Percentiles rank a stretch among this genome's conserved stretches.
Evolutionary conservation across 208 protist species (phyloP).

Genomic region (Trypanosoma rangeli): DNA sequence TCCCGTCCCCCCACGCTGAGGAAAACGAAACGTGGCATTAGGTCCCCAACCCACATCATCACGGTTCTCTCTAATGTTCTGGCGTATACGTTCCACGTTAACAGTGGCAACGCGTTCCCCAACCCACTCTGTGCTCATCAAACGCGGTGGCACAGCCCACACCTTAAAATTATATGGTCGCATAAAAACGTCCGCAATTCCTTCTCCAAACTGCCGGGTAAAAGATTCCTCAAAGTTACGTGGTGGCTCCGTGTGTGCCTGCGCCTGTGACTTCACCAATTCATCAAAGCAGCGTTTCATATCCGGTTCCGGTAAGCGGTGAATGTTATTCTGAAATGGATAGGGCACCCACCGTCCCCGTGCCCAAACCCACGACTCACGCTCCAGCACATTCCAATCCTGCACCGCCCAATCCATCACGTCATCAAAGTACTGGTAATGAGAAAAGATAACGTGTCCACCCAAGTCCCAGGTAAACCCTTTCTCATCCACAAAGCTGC

Average conservation of each 20-base stretch:
- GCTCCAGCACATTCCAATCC: slow-evolving; percentile 54
- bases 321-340: slow-evolving; percentile 82
- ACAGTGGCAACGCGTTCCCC: slow-evolving; percentile 78
- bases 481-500: slow-evolving; percentile 44
- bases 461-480: slow-evolving; percentile 83
- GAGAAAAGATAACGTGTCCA: slow-evolving; percentile 83
- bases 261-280: slow-evolving; percentile 34
- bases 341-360: slow-evolving; percentile 62
- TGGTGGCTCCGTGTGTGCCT: slow-evolving; percentile 29
- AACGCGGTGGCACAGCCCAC: slow-evolving; percentile 63
- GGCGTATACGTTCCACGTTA: slow-evolving; percentile 49
- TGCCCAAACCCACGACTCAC: slow-evolving; percentile 61
- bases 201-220: slow-evolving; percentile 55
- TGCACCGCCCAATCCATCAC: slow-evolving; percentile 57
- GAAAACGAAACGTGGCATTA: slow-evolving; percentile 80
- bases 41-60: slow-evolving; percentile 79
- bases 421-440: slow-evolving; percentile 85
- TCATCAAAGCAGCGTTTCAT: slow-evolving; percentile 48
- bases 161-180: slow-evolving; percentile 83
- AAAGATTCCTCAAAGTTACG: slow-evolving; percentile 64
- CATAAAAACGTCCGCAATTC: slow-evolving; percentile 72
- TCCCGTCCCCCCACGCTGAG: slow-evolving; percentile 61
- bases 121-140: slow-evolving; percentile 73
- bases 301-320: slow-evolving; percentile 51
- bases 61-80: slow-evolving; percentile 44